Evolutionary conservation across 1,139 yeast genomes (phyloP), one percentile per base, ranked within the genome.

Genomic region (Kazachstania sp.): DNA sequence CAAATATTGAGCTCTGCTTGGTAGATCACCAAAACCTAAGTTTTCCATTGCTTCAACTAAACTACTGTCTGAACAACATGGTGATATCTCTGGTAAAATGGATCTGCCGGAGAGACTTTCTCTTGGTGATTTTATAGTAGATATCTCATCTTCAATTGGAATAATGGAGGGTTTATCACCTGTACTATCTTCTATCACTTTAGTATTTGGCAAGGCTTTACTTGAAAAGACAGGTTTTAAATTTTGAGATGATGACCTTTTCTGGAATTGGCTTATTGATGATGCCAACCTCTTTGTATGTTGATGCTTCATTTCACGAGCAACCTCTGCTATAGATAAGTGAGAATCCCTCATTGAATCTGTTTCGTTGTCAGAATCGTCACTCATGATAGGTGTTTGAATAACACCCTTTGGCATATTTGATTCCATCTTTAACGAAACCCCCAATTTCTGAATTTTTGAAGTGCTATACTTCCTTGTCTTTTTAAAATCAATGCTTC

Each of bases 1-100:
- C 44, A 90, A 67, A 63, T 90, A 95, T 65, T 92, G 98, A 0
- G 95, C 95, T 55, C 81, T 78, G 3, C 96, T 94, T 0, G 97
- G 95, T 20, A 92, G 68, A 51, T 86, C 92, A 61, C 86, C 85
- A 66, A 90, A 90, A 1, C 84, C 76, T 13, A 79, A 60, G 3
- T 65, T 59, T 67, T 69, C 55, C 61, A 72, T 54, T 56, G 72
- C 63, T 58, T 58, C 59, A 11, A 60, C 57, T 30, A 61, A 47
- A 45, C 60, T 58, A 4, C 55, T 59, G 32, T 54, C 54, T 1
- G 65, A 58, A 30, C 57, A 56, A 37, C 60, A 52, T 4, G 64
- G 60, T 1, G 67, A 61, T 29, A 59, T 43, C 19, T 55, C 56
- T 2, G 59, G 58, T 11, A 54, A 51, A 2, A 55, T 45, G 0